Evolutionary conservation across 73 alveolate species (phyloP).

Genomic region (Paramecium sexaurelia): DNA sequence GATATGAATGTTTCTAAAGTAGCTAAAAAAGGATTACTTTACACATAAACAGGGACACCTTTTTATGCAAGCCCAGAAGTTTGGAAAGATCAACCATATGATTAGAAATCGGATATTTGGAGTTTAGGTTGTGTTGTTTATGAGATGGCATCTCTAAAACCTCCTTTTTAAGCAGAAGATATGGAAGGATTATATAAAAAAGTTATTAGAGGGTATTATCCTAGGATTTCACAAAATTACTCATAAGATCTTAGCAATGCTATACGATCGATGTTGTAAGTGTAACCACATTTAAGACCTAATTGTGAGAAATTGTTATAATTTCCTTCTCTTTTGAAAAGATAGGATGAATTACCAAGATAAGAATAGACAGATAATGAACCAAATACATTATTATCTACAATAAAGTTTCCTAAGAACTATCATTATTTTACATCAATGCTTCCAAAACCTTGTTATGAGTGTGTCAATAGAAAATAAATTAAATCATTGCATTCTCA

Average conservation of each 20-base stretch:
- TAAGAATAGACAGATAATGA: slow-evolving; percentile 42
- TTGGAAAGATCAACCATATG: slow-evolving; percentile 79
- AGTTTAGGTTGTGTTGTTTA: slow-evolving; percentile 81
- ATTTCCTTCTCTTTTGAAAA: slow-evolving; percentile 71
- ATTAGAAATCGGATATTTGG: slow-evolving; percentile 84
- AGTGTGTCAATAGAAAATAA: background rate
- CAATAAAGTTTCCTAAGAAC: slow-evolving; percentile 79
- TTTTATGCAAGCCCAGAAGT: slow-evolving; percentile 67
- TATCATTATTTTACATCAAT: slow-evolving; percentile 74
- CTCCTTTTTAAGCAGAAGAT: slow-evolving; percentile 84
- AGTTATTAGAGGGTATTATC: slow-evolving; percentile 83
- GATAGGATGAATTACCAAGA: slow-evolving; percentile 61
- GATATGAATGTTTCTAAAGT: slow-evolving; percentile 90
- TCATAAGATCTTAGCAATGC: slow-evolving; percentile 77
- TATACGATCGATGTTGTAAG: slow-evolving; percentile 71
- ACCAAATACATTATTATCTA: slow-evolving; percentile 73
- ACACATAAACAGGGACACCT: slow-evolving; percentile 88
- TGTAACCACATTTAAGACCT: slow-evolving; percentile 79
- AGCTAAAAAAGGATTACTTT: slow-evolving; percentile 75
- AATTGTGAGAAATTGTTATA: slow-evolving; percentile 74
- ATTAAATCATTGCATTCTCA: slow-evolving; percentile 50
- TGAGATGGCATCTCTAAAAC: slow-evolving; percentile 80
- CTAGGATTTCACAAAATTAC: slow-evolving; percentile 74
- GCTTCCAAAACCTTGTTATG: slow-evolving; percentile 74
- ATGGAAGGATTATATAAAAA: slow-evolving; percentile 84